phyloP scores from a whole-genome alignment of 2,329 filamentous ascomycete genomes.

The Elsinoe arachidis region DNA sequence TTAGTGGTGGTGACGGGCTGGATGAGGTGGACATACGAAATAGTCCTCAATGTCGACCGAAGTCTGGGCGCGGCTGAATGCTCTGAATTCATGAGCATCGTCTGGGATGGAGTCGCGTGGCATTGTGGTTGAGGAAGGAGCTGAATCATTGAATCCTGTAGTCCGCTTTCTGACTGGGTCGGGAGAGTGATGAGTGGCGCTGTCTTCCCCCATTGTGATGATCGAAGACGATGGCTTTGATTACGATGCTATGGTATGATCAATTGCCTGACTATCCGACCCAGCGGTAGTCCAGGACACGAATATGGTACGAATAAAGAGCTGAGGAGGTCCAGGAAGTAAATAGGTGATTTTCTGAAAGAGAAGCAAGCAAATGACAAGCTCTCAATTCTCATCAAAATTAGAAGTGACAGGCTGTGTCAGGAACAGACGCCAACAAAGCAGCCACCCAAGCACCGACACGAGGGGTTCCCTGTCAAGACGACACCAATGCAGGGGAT shows the following conservation, averaged over 20 bases:
- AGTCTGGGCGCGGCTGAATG: conserved; percentile 16
- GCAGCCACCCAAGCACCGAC: conserved; percentile 4
- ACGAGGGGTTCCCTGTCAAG: not conserved
- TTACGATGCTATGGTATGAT: not conserved
- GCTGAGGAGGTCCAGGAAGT: not conserved
- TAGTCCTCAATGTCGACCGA: conserved; percentile 25
- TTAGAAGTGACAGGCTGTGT: conserved; percentile 7
- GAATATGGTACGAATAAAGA: not conserved
- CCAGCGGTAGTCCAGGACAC: not conserved
- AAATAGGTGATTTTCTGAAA: not conserved
- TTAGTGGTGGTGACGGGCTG: too few species aligned
- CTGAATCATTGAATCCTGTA: not conserved
- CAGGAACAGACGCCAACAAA: conserved; percentile 8
- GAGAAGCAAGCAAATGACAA: not conserved
- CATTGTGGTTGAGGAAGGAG: conserved; percentile 5
- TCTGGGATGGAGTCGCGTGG: conserved; percentile 2
- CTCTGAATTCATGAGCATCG: conserved; percentile 4
- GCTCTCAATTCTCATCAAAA: not conserved
- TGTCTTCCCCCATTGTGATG: conserved; percentile 1
- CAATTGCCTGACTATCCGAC: not conserved
- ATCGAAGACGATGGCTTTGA: not conserved
- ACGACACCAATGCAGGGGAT: conserved; percentile 10
- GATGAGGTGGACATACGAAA: conserved; percentile 17
- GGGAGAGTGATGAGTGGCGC: not conserved
- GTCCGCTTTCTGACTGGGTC: not conserved